Evolutionary conservation across 139 green algal species (phyloP), one percentile per base, ranked within the genome.

Genomic region (Eudorina sp.): DNA sequence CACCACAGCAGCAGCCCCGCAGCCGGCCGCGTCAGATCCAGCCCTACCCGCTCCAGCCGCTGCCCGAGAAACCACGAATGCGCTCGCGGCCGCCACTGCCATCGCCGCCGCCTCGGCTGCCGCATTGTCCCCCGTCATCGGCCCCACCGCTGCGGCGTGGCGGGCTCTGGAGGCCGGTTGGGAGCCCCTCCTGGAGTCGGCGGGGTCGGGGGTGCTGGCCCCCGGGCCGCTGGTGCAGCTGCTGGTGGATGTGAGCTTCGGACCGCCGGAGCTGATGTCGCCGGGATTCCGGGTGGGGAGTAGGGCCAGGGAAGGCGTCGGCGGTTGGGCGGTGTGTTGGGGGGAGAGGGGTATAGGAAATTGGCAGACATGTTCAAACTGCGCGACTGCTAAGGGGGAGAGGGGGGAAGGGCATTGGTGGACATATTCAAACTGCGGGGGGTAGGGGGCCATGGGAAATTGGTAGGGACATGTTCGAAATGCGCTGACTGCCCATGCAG

Each of bases 171-270:
- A 84, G 77, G 23, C 53, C 3, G 53, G 53, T 21, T 40, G 31
- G 36, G 38, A 72, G 53, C 77, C 38, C 1, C 77, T 84, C 9
- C 53, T 73, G 53, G 77, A 38, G 36, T 62, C 23, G 2, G 34
- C 70, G 19, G 70, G 41, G 14, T 36, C 41, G 27, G 77, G 53
- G 6, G 18, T 51, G 19, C 25, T 53, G 53, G 38, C 78, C 3
- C 31, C 40, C 9, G 16, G 16, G 19, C 36, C 19, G 55, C 40
- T 72, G 36, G 53, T 69, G 3, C 58, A 43, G 25, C 38, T 85
- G 78, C n/a, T 45, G 23, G 40, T 85, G 27, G 55, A 58, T 0
- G 8, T 85, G 8, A 69, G 48, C 48, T 83, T 69, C 75, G 53
- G 1, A 13, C 7, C n/a, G 31, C 75, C 31, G 1, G n/a, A 36